phyloP scores from a whole-genome alignment of 2,329 filamentous ascomycete genomes.

The Pseudogymnoascus sp. region DNA sequence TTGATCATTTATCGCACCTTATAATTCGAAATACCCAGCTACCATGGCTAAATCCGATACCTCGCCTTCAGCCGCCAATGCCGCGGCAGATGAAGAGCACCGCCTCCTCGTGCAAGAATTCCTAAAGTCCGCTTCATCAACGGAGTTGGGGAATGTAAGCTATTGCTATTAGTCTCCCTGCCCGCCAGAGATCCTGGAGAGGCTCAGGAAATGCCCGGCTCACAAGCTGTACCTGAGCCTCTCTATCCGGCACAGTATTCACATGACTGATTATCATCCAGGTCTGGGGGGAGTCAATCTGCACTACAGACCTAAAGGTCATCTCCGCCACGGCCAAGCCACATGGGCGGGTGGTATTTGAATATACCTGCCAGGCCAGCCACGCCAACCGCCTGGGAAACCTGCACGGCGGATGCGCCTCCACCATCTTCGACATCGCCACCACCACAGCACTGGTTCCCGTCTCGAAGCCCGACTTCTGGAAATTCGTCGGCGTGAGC shows the following conservation, averaged over 20 bases:
- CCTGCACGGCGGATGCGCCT: conserved; percentile 54
- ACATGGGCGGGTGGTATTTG: conserved; percentile 25
- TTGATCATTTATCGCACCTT: not conserved
- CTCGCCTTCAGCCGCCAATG: not conserved
- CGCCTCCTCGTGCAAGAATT: not conserved
- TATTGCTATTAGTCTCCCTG: not conserved
- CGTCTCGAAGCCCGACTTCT: conserved; percentile 49
- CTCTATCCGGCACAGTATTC: not conserved
- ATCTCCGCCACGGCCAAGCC: conserved; percentile 21
- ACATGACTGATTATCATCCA: conserved; percentile 11
- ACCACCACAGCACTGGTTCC: conserved; percentile 51
- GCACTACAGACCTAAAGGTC: conserved; percentile 17
- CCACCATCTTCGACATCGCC: conserved; percentile 59
- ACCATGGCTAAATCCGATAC: not conserved
- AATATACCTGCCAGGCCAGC: conserved; percentile 39
- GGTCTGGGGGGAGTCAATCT: conserved; percentile 22
- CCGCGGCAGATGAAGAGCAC: not conserved
- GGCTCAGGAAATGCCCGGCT: not conserved
- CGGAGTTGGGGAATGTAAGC: not conserved
- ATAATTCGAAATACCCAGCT: not conserved
- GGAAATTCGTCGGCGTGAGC: conserved; percentile 53
- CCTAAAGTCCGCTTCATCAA: not conserved
- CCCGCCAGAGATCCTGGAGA: not conserved
- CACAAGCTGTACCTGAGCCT: conserved; percentile 8
- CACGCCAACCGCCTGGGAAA: conserved; percentile 47